Evolutionary conservation across 306 rosid genomes (phyloP).

Genomic region (Sicyos edulis): DNA sequence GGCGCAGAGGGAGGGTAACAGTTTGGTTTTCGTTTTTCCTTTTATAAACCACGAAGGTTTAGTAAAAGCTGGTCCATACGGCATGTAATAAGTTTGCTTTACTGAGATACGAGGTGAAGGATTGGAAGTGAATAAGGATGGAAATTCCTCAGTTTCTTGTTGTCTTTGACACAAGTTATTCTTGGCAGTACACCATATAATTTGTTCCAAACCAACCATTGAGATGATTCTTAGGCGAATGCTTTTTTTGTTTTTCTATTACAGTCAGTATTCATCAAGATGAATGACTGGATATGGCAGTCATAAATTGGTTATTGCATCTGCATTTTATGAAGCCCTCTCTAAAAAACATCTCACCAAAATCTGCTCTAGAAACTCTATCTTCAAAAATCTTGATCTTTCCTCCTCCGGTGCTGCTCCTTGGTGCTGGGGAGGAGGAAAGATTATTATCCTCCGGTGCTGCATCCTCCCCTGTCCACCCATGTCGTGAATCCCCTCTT

Average conservation of each 20-base stretch:
- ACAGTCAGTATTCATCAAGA: too few species aligned
- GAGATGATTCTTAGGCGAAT: not conserved
- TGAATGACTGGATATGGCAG: too few species aligned
- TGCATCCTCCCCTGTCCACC: too few species aligned
- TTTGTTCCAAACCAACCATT: not conserved
- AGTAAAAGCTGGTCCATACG: not conserved
- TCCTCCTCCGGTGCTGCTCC: too few species aligned
- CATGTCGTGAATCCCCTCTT: too few species aligned
- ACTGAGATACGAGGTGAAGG: not conserved
- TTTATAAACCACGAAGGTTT: not conserved
- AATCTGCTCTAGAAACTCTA: too few species aligned
- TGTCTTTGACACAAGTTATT: not conserved
- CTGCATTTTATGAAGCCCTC: not conserved
- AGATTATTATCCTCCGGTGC: too few species aligned
- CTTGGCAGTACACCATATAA: not conserved
- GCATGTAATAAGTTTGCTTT: not conserved
- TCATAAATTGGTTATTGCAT: not conserved
- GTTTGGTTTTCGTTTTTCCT: not conserved
- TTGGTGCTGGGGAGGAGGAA: too few species aligned
- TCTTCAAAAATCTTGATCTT: too few species aligned
- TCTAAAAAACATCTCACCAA: too few species aligned
- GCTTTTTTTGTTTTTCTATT: too few species aligned
- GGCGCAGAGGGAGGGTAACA: not conserved
- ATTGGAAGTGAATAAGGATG: not conserved
- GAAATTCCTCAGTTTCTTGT: not conserved